Percentiles rank a stretch among this genome's conserved stretches.
phyloP scores from a whole-genome alignment of 768 basidiomycete species.

The Kwoniella dendrophila region DNA sequence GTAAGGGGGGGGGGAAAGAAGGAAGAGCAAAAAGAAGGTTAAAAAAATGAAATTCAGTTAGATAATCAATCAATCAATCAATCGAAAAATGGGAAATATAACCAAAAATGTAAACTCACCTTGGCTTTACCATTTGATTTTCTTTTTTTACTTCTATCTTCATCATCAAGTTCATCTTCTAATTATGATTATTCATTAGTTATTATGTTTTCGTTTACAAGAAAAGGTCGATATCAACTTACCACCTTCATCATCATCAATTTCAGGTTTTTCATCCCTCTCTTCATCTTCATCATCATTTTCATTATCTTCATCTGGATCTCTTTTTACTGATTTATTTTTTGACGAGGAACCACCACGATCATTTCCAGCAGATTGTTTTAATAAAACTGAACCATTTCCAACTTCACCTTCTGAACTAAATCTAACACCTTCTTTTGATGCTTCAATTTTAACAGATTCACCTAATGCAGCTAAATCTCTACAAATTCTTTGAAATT shows the following conservation, averaged over 20 bases:
- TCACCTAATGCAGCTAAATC: slow-evolving; percentile 90
- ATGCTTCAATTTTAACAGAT: slow-evolving; percentile 90
- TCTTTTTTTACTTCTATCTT: slow-evolving; percentile 50
- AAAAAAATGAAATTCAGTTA: neutral
- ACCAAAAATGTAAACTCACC: slow-evolving; percentile 22
- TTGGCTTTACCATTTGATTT: slow-evolving; percentile 53
- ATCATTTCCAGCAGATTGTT: slow-evolving; percentile 61
- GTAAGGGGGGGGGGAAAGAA: neutral
- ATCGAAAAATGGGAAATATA: too few species aligned
- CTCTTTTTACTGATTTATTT: slow-evolving; percentile 53
- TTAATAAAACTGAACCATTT: slow-evolving; percentile 80
- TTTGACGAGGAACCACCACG: slow-evolving; percentile 23
- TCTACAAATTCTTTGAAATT: slow-evolving; percentile 89
- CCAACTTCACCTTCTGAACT: slow-evolving; percentile 91
- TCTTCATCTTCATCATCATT: slow-evolving; percentile 62
- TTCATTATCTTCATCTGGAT: slow-evolving; percentile 53
- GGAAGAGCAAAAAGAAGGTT: neutral
- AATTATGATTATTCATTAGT: neutral
- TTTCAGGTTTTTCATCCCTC: slow-evolving; percentile 60
- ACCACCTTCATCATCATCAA: slow-evolving; percentile 53
- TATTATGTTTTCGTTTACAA: too few species aligned
- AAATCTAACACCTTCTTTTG: slow-evolving; percentile 93
- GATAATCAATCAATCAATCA: too few species aligned
- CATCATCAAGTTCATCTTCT: slow-evolving; percentile 57
- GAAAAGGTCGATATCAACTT: slow-evolving; percentile 29